Evolutionary conservation across 1,284 basidiomycete genomes (phyloP).

Genomic region (Naganishia albida): DNA sequence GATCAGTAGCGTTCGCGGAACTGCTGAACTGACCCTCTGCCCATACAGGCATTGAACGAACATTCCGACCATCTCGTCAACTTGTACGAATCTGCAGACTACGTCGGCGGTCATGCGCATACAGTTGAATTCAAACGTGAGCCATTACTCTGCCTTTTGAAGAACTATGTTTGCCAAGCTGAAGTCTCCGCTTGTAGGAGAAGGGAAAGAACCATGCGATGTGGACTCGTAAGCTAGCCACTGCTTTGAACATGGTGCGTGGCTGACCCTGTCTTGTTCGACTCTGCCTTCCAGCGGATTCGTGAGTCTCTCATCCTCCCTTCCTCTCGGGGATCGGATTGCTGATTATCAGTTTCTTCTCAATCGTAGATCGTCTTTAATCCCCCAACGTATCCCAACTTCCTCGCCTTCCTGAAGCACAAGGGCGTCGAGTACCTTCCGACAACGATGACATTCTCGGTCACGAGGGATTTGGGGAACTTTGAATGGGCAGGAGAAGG

Average conservation of each 20-base stretch:
- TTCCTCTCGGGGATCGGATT: constrained; percentile 50
- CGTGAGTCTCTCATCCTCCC: constrained; percentile 43
- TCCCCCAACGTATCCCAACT: constrained; percentile 77
- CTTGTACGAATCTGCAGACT: constrained; percentile 69
- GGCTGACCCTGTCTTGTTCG: too few relatives aligned
- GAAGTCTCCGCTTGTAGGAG: constrained; percentile 37
- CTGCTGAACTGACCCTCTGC: not conserved
- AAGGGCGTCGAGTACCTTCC: constrained; percentile 60
- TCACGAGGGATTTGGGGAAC: constrained; percentile 66
- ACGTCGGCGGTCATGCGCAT: constrained; percentile 77
- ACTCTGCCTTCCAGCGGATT: constrained; percentile 41
- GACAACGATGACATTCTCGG: constrained; percentile 77
- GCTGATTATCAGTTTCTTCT: constrained; percentile 57
- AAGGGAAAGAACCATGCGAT: constrained; percentile 58
- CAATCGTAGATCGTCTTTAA: constrained; percentile 66
- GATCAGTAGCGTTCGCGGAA: not conserved
- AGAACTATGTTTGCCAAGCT: not conserved
- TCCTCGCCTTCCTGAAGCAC: constrained; percentile 67
- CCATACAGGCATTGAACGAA: constrained; percentile 66
- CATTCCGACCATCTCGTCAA: constrained; percentile 76
- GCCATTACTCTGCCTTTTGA: too few relatives aligned
- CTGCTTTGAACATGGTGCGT: too few relatives aligned
- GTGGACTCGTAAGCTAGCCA: constrained; percentile 65
- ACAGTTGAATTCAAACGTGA: constrained; percentile 63
- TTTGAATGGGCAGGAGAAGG: constrained; percentile 76